These are phyloP conservation scores for Cystoderma amianthinum DNA, from an alignment of 768 basidiomycete species.

Conservation along the genomic window DNA sequence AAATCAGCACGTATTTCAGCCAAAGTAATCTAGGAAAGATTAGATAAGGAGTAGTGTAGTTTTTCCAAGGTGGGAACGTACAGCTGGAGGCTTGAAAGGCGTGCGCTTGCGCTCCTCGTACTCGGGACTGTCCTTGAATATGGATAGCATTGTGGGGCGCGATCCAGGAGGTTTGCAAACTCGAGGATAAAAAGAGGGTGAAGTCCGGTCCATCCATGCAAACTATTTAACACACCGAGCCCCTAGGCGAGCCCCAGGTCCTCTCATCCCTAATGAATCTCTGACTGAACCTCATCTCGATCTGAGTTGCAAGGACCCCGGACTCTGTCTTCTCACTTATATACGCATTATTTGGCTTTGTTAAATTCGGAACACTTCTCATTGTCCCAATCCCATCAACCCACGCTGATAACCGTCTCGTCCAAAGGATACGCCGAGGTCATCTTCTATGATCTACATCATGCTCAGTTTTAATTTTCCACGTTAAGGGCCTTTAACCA, in stretches of 20 bases:
- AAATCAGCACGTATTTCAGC: conserved; percentile 43
- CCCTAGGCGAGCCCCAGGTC: neutral
- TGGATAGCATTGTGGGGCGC: conserved; percentile 17
- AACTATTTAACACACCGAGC: neutral
- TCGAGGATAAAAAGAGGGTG: conserved; percentile 1
- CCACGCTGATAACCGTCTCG: no score
- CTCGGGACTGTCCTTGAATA: conserved; percentile 35
- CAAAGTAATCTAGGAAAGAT: conserved; percentile 32
- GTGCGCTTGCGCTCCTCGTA: conserved; percentile 31
- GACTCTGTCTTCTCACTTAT: neutral
- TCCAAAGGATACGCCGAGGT: no score
- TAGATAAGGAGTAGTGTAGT: no score
- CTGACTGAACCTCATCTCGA: neutral
- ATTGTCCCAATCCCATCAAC: no score
- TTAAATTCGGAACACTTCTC: neutral
- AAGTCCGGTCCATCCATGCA: neutral
- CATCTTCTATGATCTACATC: no score
- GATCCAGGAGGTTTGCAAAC: conserved; percentile 1
- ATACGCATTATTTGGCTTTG: neutral
- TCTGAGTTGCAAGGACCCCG: neutral
- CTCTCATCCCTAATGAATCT: no score
- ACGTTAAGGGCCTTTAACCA: no score
- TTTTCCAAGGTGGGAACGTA: conserved; percentile 8
- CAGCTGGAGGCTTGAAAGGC: conserved; percentile 33
- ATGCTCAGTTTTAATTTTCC: no score